Percentiles rank a stretch among this genome's conserved stretches.
These are phyloP conservation scores for Verticillium alfalfae DNA, from an alignment of 2,329 filamentous ascomycete genomes.

Conservation along the genomic window DNA sequence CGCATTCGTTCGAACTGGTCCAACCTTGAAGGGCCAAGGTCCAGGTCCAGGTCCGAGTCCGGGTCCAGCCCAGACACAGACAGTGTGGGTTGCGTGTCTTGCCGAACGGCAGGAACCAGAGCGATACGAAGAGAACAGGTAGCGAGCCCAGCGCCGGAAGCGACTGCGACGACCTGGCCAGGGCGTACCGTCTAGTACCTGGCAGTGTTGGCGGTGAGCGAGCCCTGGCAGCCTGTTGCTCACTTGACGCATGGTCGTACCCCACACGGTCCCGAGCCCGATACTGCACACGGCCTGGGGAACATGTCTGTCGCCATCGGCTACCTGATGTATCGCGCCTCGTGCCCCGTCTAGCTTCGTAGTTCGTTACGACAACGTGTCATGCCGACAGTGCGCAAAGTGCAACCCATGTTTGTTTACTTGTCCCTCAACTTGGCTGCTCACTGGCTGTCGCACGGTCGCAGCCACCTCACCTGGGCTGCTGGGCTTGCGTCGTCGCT, in stretches of 20 bases:
- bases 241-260: background rate
- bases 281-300: background rate
- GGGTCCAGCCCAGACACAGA: background rate
- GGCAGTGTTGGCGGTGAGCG: background rate
- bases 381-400: background rate
- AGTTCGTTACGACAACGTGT: background rate
- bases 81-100: background rate
- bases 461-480: background rate
- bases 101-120: background rate
- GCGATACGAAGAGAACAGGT: background rate
- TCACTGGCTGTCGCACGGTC: background rate
- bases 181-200: background rate
- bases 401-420: background rate
- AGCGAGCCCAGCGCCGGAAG: background rate
- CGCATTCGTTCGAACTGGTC: background rate
- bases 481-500: background rate
- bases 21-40: background rate
- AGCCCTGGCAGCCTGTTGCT: background rate
- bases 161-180: background rate
- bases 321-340: background rate
- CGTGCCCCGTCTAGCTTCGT: background rate
- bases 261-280: background rate
- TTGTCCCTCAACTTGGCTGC: background rate
- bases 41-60: background rate
- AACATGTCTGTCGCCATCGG: background rate